phyloP scores from a whole-genome alignment of 1,139 yeast genomes.

The Suhomyces kunorum region DNA sequence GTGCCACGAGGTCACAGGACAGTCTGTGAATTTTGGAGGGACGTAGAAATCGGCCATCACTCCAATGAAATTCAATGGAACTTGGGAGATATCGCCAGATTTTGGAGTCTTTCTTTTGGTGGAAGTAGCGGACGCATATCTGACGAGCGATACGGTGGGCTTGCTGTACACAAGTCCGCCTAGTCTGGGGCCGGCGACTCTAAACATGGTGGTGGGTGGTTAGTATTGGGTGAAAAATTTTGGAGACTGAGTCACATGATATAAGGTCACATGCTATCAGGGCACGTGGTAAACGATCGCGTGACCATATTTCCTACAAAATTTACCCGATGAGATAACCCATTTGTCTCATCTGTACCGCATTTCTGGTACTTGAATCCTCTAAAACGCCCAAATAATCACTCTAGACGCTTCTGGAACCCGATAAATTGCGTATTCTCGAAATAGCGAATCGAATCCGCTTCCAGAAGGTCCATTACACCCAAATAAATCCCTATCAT shows the following conservation, averaged over 20 bases:
- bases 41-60: constrained; percentile 48
- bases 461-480: neutral
- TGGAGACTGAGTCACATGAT: constrained; percentile 1
- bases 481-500: constrained; percentile 15
- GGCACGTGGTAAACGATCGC: neutral
- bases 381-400: neutral
- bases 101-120: constrained; percentile 22
- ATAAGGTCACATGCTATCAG: too few species aligned
- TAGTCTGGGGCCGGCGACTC: constrained; percentile 6
- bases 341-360: neutral
- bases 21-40: constrained; percentile 36
- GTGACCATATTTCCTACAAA: neutral
- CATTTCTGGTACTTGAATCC: neutral
- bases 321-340: constrained; percentile 5
- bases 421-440: neutral
- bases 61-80: constrained; percentile 44
- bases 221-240: constrained; percentile 8
- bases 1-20: constrained; percentile 44
- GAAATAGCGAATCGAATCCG: neutral
- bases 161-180: constrained; percentile 1
- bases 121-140: constrained; percentile 12
- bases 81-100: constrained; percentile 36
- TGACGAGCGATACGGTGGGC: constrained; percentile 5
- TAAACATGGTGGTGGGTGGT: constrained; percentile 8
- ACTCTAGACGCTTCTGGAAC: neutral